phyloP scores from a whole-genome alignment of 1,284 basidiomycete genomes.

The Exobasidium cylindrosporum region DNA sequence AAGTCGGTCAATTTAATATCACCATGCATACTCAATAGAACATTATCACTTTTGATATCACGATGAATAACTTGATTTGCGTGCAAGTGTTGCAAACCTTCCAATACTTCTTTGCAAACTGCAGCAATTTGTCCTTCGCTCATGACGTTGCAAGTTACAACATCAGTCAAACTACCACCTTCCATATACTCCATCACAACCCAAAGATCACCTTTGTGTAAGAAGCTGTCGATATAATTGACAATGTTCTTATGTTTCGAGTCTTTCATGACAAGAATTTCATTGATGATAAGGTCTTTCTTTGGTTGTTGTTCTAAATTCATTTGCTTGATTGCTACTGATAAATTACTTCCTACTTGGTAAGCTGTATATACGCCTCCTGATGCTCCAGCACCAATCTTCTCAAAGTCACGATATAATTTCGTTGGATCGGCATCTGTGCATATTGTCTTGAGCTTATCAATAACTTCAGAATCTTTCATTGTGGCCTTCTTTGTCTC shows the following conservation, averaged over 20 bases:
- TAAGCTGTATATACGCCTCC: constrained; percentile 98
- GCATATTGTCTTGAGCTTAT: constrained; percentile 86
- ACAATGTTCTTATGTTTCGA: constrained; percentile 96
- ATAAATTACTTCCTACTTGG: constrained; percentile 85
- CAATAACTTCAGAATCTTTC: constrained; percentile 85
- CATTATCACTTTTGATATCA: constrained; percentile 98
- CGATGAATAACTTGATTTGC: constrained; percentile 92
- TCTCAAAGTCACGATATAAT: constrained; percentile 85
- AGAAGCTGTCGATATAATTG: constrained; percentile 98
- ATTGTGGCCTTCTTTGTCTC: constrained; percentile 68
- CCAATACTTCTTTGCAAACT: constrained; percentile 81
- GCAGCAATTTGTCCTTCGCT: constrained; percentile 88
- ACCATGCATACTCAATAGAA: constrained; percentile 82
- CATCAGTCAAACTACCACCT: constrained; percentile 82
- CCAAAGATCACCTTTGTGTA: constrained; percentile 97
- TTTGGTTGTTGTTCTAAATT: constrained; percentile 99
- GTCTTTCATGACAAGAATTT: constrained; percentile 97
- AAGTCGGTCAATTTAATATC: constrained; percentile 99
- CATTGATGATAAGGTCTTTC: constrained; percentile 99
- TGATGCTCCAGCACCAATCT: constrained; percentile 98
- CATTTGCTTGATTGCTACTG: constrained; percentile 99
- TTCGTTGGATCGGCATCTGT: constrained; percentile 94
- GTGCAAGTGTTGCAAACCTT: constrained; percentile 88
- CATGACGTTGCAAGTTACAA: constrained; percentile 95
- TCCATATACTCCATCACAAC: constrained; percentile 99